Conservation (phyloP, 495 filamentous ascomycete species). For the Thermochaetoides thermophila region DNA sequence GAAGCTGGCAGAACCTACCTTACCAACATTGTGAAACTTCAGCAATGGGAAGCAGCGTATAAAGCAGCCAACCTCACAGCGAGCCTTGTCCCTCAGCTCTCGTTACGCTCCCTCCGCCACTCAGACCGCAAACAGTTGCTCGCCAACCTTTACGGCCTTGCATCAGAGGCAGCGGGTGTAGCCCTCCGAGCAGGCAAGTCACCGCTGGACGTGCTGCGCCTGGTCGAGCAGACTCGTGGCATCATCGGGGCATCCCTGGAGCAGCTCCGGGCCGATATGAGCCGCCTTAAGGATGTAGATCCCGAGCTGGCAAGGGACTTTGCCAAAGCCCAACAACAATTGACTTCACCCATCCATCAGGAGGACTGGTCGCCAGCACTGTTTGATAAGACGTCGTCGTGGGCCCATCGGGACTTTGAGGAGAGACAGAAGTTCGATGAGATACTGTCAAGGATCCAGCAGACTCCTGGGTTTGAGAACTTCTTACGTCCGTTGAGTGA, state of each 20-base stretch:
- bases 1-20: too few relatives aligned
- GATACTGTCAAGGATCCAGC: background rate
- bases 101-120: background rate
- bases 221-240: background rate
- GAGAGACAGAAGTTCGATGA: background rate
- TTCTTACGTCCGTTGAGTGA: background rate
- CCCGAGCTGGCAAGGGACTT: background rate
- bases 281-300: background rate
- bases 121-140: background rate
- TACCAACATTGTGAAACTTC: too few relatives aligned
- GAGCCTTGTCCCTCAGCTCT: background rate
- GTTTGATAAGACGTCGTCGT: background rate
- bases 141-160: background rate
- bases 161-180: background rate
- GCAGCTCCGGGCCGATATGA: background rate
- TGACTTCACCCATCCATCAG: background rate
- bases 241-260: background rate
- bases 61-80: background rate
- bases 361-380: background rate
- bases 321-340: background rate
- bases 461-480: background rate
- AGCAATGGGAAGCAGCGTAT: background rate
- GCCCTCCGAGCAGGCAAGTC: background rate
- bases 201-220: background rate
- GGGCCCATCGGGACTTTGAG: too few relatives aligned